These are phyloP conservation scores for Aspergillus floridensis DNA, from an alignment of 2,329 filamentous ascomycete species.

Conservation along the genomic window DNA sequence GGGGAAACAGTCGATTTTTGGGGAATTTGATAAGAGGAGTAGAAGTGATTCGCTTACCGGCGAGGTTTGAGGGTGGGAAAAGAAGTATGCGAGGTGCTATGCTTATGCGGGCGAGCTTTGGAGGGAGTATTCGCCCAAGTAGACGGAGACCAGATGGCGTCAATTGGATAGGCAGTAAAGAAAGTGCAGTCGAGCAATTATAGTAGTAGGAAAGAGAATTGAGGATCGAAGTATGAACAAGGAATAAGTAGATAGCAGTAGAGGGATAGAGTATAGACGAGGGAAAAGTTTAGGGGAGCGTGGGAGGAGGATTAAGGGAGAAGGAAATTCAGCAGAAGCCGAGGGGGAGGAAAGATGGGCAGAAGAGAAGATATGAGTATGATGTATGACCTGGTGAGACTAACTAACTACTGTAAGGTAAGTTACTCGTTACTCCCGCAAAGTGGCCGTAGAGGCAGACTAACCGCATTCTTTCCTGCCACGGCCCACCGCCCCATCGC, in stretches of 20 bases:
- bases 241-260: neutral
- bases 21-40: conserved; percentile 16
- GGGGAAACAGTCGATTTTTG: neutral
- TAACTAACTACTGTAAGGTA: neutral
- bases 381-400: conserved; percentile 30
- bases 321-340: neutral
- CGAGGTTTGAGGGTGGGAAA: conserved; percentile 3
- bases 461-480: conserved; percentile 31
- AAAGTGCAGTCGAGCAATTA: conserved; percentile 3
- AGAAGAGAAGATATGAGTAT: conserved; percentile 18
- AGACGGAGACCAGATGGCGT: conserved; percentile 9
- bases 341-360: conserved; percentile 10
- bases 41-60: conserved; percentile 23
- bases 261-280: neutral
- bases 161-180: conserved; percentile 1
- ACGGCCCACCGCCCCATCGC: conserved; percentile 32
- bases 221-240: neutral
- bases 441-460: conserved; percentile 22
- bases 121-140: conserved; percentile 1
- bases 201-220: neutral
- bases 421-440: neutral
- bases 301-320: neutral
- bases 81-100: conserved; percentile 1
- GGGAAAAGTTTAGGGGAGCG: conserved; percentile 8
- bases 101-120: neutral